Evolutionary conservation across 306 rosid genomes (phyloP), one percentile per base, ranked within the genome.

Genomic region (Acacia confusa): DNA sequence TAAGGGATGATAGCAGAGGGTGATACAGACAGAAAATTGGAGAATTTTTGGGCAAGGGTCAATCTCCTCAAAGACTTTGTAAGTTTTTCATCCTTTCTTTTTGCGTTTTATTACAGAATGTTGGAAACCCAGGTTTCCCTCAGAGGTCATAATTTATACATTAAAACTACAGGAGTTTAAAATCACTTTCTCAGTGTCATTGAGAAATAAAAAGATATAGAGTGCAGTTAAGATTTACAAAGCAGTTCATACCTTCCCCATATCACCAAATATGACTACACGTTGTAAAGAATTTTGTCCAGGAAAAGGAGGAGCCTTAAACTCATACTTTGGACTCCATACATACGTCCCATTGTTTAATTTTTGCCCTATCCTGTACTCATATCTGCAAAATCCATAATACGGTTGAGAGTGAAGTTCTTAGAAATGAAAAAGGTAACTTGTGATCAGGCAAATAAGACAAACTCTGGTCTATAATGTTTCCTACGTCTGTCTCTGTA

Each of bases 291-390:
- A 94, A 55, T 87, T 91, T 82, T 91, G 97, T 67, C 98, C 97
- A 68, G 95, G 98, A 87, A 90, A 95, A 65, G 98, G 97, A 74
- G 97, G 84, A 61, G 98, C 89, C 88, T 75, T 86, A 80, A 95
- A 95, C 75, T 90, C 89, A 86, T 92, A 87, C 25, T 79, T 79
- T 82, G 50, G 85, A 79, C 97, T 79, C 94, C 90, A 90, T 81
- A 95, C 75, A 77, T 76, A 84, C 19, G 97, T 85, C 55, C 87
- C 97, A 73, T 89, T 87, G 69, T 38, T 81, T 74, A 92, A 82
- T 85, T 30, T 89, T 85, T 92, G 97, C 64, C 95, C 97, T 40
- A 92, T 78, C 91, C 83, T 91, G 92, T 95, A 95, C 48, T 75
- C 87, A 70, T 92, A 91, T 83, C 98, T 92, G 85, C 79, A 67